Base-by-base conservation (phyloP, 768 basidiomycete genomes). In the Russula earlei region DNA sequence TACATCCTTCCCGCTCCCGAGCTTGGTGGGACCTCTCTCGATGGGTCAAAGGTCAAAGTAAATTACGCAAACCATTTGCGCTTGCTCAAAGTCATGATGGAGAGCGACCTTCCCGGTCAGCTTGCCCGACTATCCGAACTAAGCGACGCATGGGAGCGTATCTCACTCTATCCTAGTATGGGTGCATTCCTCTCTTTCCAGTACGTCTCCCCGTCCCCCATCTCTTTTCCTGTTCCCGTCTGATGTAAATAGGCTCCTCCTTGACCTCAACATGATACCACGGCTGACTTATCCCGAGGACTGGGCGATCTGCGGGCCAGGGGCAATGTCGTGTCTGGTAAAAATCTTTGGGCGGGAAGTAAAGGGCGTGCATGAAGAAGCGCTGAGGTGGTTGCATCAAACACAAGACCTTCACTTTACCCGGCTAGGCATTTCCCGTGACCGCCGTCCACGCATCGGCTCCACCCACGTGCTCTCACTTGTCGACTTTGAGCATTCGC, bases 101-200 rank as follows among this genome's bases (percentile, higher is more conserved):
- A 75, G 27, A 72, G 71, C 37, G 67, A 80, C 38, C 65, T 91
- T 17, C 77, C 80, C 2, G 62, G 63, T 2, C 71, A 75, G 59
- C 71, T 89, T 19, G 64, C 69, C 41, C 62, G 67, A 12, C 77
- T 83, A n/a, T 64, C 73, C 46, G 78, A 81, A 57, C 63, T 87
- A 62, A 78, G 74, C 20, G 83, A 91, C 59, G 74, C 85, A 22
- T 87, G 77, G 62, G 80, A 82, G 45, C 58, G 65, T 20, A 60
- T 73, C 25, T 76, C 72, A 54, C 62, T 88, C 24, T 87, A 79
- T 62, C 86, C 81, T 0, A 77, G 84, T 61, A 80, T 89, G 78
- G 87, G 83, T n/a, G 76, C 77, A 29, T 91, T 91, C 67, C 81
- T 77, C 34, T 75, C 82, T 0, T 86, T 81, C 65, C 88, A 91